A percentile compares a stretch with the other conserved stretches of the same genome.
Conservation (phyloP, 805 yeast species). For the Ogataea pini region DNA sequence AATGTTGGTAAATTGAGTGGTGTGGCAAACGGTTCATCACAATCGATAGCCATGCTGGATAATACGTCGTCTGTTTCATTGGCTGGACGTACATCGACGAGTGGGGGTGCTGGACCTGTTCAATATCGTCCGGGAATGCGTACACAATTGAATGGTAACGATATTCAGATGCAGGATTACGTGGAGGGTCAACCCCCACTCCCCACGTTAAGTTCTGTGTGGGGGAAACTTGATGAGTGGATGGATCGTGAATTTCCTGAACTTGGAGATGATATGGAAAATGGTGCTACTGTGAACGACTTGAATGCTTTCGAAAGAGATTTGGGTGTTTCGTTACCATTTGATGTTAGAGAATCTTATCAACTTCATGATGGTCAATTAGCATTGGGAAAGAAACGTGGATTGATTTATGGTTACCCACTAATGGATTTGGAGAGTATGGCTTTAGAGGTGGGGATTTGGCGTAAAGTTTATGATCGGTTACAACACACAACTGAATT, state of each 20-base stretch:
- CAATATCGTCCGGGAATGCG: constrained; percentile 44
- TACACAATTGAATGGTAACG: constrained; percentile 48
- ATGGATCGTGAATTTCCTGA: constrained; percentile 76
- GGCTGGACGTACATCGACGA: constrained; percentile 40
- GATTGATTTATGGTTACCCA: constrained; percentile 78
- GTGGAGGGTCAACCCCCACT: constrained; percentile 50
- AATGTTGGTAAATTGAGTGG: constrained; percentile 18
- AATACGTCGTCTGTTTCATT: constrained; percentile 37
- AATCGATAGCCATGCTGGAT: constrained; percentile 32
- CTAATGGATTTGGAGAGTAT: constrained; percentile 80
- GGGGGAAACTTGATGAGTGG: constrained; percentile 92
- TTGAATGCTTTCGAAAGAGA: constrained; percentile 82
- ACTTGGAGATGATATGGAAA: constrained; percentile 71
- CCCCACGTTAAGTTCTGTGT: constrained; percentile 73
- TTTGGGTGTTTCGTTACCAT: constrained; percentile 70
- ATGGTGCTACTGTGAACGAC: constrained; percentile 79
- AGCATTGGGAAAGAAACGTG: constrained; percentile 68
- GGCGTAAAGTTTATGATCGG: constrained; percentile 69
- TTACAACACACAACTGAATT: constrained; percentile 25
- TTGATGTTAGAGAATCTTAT: constrained; percentile 77
- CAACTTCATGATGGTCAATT: constrained; percentile 92
- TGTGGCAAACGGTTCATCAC: constrained; percentile 27
- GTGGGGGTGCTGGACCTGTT: constrained; percentile 35
- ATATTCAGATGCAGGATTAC: constrained; percentile 51
- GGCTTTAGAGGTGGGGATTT: constrained; percentile 75